These are phyloP conservation scores for Mycotypha africana DNA, from an alignment of 371 early-diverging fungal genomes.

Conservation along the genomic window DNA sequence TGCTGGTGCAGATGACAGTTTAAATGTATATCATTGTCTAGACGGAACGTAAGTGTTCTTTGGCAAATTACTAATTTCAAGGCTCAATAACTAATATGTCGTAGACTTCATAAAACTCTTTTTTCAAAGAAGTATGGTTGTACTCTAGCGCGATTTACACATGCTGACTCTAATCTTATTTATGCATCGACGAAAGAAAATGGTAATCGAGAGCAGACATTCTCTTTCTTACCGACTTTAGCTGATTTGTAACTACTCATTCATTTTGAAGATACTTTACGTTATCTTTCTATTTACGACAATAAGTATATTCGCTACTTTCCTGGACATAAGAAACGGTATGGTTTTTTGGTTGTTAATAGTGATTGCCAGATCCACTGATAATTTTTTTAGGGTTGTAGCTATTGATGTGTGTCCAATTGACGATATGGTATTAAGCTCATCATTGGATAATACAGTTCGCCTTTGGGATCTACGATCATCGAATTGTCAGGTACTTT, in stretches of 20 bases:
- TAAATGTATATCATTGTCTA: constrained; percentile 73
- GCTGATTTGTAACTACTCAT: no score
- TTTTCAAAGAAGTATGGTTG: constrained; percentile 90
- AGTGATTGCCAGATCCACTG: not conserved
- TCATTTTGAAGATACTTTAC: constrained; percentile 80
- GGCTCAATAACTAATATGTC: not conserved
- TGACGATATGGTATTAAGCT: constrained; percentile 73
- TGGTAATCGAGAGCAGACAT: constrained; percentile 54
- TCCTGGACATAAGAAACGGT: constrained; percentile 77
- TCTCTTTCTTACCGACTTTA: no score
- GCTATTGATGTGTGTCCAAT: constrained; percentile 74
- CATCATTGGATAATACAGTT: constrained; percentile 66
- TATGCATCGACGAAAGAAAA: constrained; percentile 93
- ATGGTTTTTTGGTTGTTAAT: not conserved
- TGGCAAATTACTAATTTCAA: not conserved
- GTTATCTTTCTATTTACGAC: constrained; percentile 89
- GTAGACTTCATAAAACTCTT: constrained; percentile 53
- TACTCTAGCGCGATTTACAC: constrained; percentile 76
- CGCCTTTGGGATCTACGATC: constrained; percentile 77
- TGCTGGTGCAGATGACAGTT: constrained; percentile 74
- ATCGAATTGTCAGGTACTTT: constrained; percentile 58
- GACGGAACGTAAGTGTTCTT: constrained; percentile 60
- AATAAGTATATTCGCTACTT: constrained; percentile 93
- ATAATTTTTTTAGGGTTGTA: constrained; percentile 48
- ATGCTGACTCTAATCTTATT: constrained; percentile 66